Conservation (phyloP, 1,284 basidiomycete species). For the Cutaneotrichosporon daszewskae region DNA sequence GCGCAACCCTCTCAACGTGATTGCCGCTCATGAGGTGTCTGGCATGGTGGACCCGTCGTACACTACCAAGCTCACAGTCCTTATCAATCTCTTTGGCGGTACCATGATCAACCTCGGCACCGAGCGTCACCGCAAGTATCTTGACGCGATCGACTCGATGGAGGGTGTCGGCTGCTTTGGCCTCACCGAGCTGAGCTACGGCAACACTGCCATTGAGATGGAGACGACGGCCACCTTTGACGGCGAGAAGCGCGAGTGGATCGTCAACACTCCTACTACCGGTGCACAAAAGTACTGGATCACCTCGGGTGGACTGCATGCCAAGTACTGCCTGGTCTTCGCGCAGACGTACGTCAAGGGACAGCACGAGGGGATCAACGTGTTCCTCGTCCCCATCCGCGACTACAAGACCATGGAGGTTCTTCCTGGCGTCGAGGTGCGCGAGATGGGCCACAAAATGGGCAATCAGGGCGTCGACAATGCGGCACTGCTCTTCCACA, state of each 20-base stretch:
- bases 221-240: conserved; percentile 13
- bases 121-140: conserved; percentile 10
- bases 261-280: conserved; percentile 10
- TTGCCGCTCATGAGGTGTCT: conserved; percentile 13
- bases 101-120: conserved; percentile 15
- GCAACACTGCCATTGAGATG: conserved; percentile 16
- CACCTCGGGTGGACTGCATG: conserved; percentile 9
- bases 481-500: conserved; percentile 10
- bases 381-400: conserved; percentile 14
- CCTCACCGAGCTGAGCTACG: conserved; percentile 4
- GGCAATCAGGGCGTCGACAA: conserved; percentile 16
- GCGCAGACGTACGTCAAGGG: conserved; percentile 8
- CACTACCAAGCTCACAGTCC: conserved; percentile 15
- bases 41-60: conserved; percentile 8
- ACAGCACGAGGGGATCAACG: conserved; percentile 10
- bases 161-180: conserved; percentile 11
- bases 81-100: conserved; percentile 15
- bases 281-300: conserved; percentile 15
- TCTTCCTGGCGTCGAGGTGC: conserved; percentile 8
- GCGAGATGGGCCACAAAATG: conserved; percentile 16
- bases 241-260: conserved; percentile 3
- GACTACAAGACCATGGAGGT: conserved; percentile 4
- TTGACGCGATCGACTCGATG: conserved; percentile 7
- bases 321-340: conserved; percentile 12
- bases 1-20: conserved; percentile 14